Evolutionary conservation across 2,329 filamentous ascomycete genomes (phyloP).

Genomic region (Ophiostoma piceae): DNA sequence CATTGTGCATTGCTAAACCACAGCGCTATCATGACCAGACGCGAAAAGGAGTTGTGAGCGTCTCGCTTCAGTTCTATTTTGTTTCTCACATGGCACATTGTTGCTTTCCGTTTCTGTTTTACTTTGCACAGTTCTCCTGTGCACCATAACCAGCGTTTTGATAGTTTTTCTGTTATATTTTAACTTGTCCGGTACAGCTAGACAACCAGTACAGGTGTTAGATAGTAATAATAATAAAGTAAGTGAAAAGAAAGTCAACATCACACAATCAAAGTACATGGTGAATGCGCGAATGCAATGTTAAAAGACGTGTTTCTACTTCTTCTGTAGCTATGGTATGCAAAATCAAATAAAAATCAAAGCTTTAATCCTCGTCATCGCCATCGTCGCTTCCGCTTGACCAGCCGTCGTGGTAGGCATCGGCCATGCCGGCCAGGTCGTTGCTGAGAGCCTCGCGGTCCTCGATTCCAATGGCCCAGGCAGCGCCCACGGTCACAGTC

Average conservation of each 20-base stretch:
- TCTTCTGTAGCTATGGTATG: background rate
- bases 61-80: too few relatives aligned
- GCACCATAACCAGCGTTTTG: background rate
- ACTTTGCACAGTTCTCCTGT: background rate
- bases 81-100: background rate
- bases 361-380: conserved; percentile 48
- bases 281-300: background rate
- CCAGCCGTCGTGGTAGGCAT: conserved; percentile 87
- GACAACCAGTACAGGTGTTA: background rate
- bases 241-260: background rate
- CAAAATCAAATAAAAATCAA: background rate
- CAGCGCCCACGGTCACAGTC: conserved; percentile 46
- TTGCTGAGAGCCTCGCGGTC: conserved; percentile 82
- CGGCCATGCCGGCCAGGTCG: conserved; percentile 72
- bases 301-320: background rate
- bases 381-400: conserved; percentile 68
- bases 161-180: background rate
- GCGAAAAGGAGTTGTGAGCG: background rate
- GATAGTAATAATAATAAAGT: background rate
- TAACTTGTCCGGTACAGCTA: background rate
- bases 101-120: background rate
- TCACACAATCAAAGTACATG: background rate
- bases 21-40: background rate
- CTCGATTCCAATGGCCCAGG: conserved; percentile 61
- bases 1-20: background rate